These are phyloP conservation scores for Sporisorium graminicola DNA, from an alignment of 1,284 basidiomycete species.

Conservation along the genomic window DNA sequence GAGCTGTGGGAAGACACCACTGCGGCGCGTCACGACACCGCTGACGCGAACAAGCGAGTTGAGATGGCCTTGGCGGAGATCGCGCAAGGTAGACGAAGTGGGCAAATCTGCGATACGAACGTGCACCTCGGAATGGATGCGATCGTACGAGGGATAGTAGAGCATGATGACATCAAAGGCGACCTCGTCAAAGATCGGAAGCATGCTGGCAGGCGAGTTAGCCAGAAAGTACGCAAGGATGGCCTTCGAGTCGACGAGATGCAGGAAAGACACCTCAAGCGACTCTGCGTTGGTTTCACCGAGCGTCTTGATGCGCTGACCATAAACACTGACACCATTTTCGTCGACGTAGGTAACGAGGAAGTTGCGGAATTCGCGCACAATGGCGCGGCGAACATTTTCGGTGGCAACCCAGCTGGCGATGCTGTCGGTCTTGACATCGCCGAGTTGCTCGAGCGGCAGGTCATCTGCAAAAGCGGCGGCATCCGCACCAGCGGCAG, in stretches of 20 bases:
- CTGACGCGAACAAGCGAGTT: conserved; percentile 95
- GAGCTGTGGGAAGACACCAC: conserved; percentile 96
- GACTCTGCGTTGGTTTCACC: conserved; percentile 98
- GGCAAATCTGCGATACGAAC: conserved; percentile 96
- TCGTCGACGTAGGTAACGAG: conserved; percentile 96
- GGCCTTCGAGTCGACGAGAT: conserved; percentile 89
- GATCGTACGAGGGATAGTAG: conserved; percentile 95
- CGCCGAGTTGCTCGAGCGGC: conserved; percentile 92
- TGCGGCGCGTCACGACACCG: conserved; percentile 96
- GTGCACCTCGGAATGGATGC: conserved; percentile 97
- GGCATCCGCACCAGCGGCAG: conserved; percentile 73
- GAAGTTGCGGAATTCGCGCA: conserved; percentile 93
- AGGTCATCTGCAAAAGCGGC: conserved; percentile 79
- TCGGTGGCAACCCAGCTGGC: conserved; percentile 96
- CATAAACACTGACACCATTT: conserved; percentile 90
- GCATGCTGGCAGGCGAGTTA: conserved; percentile 92
- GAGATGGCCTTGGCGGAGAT: conserved; percentile 89
- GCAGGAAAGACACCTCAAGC: conserved; percentile 93
- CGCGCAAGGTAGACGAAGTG: conserved; percentile 86
- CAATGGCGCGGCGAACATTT: conserved; percentile 87
- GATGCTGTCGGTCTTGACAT: conserved; percentile 96
- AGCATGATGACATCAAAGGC: conserved; percentile 93
- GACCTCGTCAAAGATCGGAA: conserved; percentile 94
- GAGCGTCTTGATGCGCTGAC: conserved; percentile 88
- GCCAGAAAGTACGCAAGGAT: conserved; percentile 97